These are phyloP conservation scores for Setaria italica DNA, from an alignment of 202 grass and related monocot genomes.

Conservation along the genomic window DNA sequence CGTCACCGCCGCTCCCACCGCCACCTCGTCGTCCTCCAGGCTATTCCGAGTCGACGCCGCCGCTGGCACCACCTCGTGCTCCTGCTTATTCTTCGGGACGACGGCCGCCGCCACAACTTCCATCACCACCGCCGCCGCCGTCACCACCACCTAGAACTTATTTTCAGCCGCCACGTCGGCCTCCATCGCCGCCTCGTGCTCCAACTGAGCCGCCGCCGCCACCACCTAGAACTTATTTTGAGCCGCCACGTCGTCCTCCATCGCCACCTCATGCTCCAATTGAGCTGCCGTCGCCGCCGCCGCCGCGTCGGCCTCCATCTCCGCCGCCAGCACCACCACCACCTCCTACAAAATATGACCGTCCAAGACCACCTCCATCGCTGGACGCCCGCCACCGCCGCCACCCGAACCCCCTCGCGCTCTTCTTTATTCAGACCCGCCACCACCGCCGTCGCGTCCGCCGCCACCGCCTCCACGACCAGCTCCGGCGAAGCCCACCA, in stretches of 20 bases:
- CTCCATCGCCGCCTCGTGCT: not conserved
- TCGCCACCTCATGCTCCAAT: too few relatives aligned
- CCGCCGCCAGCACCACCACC: not conserved
- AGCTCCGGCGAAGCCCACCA: not conserved
- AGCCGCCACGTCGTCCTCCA: too few relatives aligned
- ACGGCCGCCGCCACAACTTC: not conserved
- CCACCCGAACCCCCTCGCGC: not conserved
- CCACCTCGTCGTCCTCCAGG: not conserved
- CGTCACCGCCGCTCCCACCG: not conserved
- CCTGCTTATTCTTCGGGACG: not conserved
- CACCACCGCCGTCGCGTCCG: not conserved
- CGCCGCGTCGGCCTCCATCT: not conserved
- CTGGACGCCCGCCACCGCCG: not conserved
- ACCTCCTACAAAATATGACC: not conserved
- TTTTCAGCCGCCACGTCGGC: not conserved
- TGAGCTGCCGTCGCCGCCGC: too few relatives aligned
- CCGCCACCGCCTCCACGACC: not conserved
- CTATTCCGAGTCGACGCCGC: not conserved
- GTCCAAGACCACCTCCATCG: not conserved
- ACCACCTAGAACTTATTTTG: too few relatives aligned
- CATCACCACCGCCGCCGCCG: not conserved
- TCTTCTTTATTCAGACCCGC: not conserved
- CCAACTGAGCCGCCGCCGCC: not conserved
- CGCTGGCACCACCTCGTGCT: not conserved
- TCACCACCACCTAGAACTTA: not conserved